Conservation (phyloP, 331 rosid species). For the Ulmus americana region DNA sequence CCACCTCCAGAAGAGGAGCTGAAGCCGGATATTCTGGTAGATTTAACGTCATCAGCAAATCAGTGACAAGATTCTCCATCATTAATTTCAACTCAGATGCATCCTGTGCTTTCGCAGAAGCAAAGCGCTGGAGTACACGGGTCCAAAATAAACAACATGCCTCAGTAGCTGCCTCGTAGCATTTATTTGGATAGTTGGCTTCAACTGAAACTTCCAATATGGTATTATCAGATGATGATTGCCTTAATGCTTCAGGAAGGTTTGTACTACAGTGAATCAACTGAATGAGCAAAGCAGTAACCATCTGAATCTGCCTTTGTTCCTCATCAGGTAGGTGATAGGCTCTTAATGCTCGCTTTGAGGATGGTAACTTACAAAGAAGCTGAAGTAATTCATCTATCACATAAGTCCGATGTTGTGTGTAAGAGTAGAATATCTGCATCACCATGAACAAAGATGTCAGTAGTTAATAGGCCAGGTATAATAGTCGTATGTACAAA, state of each 20-base stretch:
- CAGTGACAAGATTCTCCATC: slow-evolving; percentile 89
- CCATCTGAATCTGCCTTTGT: slow-evolving; percentile 95
- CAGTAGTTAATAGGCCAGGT: slow-evolving; percentile 9
- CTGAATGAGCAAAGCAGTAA: slow-evolving; percentile 88
- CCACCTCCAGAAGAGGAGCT: slow-evolving; percentile 85
- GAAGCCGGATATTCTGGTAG: slow-evolving; percentile 97
- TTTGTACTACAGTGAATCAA: slow-evolving; percentile 85
- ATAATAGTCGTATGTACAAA: neutral
- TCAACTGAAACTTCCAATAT: slow-evolving; percentile 71
- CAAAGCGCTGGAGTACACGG: slow-evolving; percentile 83
- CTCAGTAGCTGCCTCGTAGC: slow-evolving; percentile 68
- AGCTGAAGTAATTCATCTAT: slow-evolving; percentile 88
- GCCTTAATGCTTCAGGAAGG: slow-evolving; percentile 81
- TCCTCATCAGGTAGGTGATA: slow-evolving; percentile 91
- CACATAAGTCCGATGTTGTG: slow-evolving; percentile 81
- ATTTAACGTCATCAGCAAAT: slow-evolving; percentile 75
- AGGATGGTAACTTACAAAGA: slow-evolving; percentile 77
- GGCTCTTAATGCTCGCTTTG: slow-evolving; percentile 84
- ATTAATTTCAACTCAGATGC: slow-evolving; percentile 76
- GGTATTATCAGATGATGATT: slow-evolving; percentile 54
- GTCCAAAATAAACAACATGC: slow-evolving; percentile 87
- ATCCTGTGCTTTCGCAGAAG: slow-evolving; percentile 77
- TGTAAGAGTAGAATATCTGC: slow-evolving; percentile 85
- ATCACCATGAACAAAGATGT: slow-evolving; percentile 25
- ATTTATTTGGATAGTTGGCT: slow-evolving; percentile 55